Percentiles rank a stretch among this genome's conserved stretches.
Conservation (phyloP, 1,284 basidiomycete species). For the Athelia psychrophila region DNA sequence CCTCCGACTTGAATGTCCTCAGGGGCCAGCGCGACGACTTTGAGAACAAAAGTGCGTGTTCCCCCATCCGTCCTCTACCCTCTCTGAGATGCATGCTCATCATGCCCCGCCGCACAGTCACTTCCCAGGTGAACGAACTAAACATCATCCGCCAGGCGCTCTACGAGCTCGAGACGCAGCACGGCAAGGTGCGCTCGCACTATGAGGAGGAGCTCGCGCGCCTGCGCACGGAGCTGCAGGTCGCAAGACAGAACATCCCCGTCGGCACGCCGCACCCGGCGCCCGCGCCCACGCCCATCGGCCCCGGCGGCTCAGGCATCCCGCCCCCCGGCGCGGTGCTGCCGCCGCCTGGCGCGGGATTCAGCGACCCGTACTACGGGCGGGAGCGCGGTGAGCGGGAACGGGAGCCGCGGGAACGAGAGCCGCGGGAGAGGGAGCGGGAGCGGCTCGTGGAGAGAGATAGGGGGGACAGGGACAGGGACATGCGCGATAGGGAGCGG, state of each 20-base stretch:
- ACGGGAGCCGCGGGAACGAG: conserved; percentile 23
- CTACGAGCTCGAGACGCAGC: conserved; percentile 60
- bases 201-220: conserved; percentile 62
- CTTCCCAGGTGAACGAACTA: conserved; percentile 47
- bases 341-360: conserved; percentile 31
- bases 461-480: conserved; percentile 12
- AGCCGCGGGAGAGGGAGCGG: conserved; percentile 30
- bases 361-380: conserved; percentile 35
- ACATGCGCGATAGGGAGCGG: conserved; percentile 12
- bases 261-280: conserved; percentile 17
- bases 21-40: conserved; percentile 57
- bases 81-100: not conserved
- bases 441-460: conserved; percentile 17
- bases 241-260: conserved; percentile 33
- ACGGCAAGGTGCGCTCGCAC: conserved; percentile 52
- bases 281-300: conserved; percentile 29
- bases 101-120: conserved; percentile 15
- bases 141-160: conserved; percentile 50
- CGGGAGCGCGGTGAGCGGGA: conserved; percentile 32
- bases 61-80: not conserved
- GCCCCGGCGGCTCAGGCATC: conserved; percentile 14
- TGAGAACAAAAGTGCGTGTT: conserved; percentile 44
- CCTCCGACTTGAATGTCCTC: conserved; percentile 44
- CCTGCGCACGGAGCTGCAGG: conserved; percentile 63
- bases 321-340: conserved; percentile 2